phyloP scores from a whole-genome alignment of 352 stramenopile genomes.

The Globisporangium megalacanthum region DNA sequence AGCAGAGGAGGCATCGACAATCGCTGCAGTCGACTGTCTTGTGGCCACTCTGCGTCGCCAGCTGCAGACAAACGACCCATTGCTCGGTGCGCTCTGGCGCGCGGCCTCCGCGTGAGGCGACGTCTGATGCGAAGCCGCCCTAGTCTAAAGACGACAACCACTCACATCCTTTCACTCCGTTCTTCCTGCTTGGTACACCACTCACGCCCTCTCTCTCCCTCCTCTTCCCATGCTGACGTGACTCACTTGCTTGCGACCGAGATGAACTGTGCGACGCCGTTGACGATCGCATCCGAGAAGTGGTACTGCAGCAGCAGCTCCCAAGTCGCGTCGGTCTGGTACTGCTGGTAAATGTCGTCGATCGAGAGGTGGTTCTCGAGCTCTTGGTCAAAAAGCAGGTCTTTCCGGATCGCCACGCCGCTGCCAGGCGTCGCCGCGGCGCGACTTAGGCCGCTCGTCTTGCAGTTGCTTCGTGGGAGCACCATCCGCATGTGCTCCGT shows the following conservation, averaged over 20 bases:
- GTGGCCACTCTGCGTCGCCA: constrained; percentile 1
- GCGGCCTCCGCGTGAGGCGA: neutral
- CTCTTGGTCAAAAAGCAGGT: constrained; percentile 71
- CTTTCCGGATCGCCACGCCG: constrained; percentile 36
- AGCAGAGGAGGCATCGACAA: neutral
- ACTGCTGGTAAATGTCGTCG: constrained; percentile 82
- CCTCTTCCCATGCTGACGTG: neutral
- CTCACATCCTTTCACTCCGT: neutral
- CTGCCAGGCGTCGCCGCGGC: constrained; percentile 12
- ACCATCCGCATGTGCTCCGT: constrained; percentile 54
- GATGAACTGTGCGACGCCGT: constrained; percentile 59
- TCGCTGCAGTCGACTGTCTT: neutral
- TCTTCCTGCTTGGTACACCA: no score
- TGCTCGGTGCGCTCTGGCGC: constrained; percentile 13
- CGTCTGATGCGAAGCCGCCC: neutral
- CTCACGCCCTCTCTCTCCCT: neutral
- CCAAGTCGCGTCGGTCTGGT: constrained; percentile 60
- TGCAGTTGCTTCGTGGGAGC: constrained; percentile 44
- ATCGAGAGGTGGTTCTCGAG: constrained; percentile 65
- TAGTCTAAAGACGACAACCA: neutral
- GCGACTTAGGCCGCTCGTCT: constrained; percentile 33
- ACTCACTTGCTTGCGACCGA: constrained; percentile 14
- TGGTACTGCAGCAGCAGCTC: constrained; percentile 72
- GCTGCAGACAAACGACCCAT: constrained; percentile 11
- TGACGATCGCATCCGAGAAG: constrained; percentile 71